Conservation (phyloP, 768 basidiomycete species). For the Lentinula sp. region DNA sequence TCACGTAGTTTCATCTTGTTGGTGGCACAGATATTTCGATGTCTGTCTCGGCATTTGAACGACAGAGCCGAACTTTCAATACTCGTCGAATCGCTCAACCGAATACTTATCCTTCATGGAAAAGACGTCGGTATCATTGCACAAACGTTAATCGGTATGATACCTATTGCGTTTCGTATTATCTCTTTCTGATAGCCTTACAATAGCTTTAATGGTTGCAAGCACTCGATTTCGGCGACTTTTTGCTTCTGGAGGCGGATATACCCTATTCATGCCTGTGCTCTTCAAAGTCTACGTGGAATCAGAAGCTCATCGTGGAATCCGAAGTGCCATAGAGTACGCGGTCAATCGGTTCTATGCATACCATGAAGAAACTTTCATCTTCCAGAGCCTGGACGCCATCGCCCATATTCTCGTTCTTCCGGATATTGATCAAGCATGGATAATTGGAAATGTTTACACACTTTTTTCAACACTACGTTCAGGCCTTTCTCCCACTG, state of each 20-base stretch:
- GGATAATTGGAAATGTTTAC: conserved; percentile 53
- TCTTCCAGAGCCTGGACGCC: conserved; percentile 67
- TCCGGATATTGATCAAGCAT: conserved; percentile 39
- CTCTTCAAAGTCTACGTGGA: conserved; percentile 68
- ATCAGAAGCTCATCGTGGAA: conserved; percentile 46
- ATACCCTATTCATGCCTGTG: conserved; percentile 68
- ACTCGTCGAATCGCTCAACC: conserved; percentile 66
- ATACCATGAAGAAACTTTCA: conserved; percentile 63
- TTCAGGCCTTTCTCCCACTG: conserved; percentile 24
- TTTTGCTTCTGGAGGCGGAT: conserved; percentile 66
- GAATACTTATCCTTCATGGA: conserved; percentile 60
- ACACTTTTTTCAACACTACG: conserved; percentile 54
- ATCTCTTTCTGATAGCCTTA: background rate
- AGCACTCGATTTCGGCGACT: conserved; percentile 73
- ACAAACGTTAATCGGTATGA: conserved; percentile 65
- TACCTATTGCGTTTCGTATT: background rate
- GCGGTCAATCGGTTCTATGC: conserved; percentile 68
- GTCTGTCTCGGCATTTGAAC: conserved; percentile 64
- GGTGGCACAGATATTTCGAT: conserved; percentile 64
- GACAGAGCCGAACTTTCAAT: conserved; percentile 62
- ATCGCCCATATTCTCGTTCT: conserved; percentile 49
- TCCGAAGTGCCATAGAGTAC: conserved; percentile 66
- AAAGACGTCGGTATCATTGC: conserved; percentile 74
- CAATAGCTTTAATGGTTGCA: conserved; percentile 65
- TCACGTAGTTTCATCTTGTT: conserved; percentile 66